Evolutionary conservation across 2,329 filamentous ascomycete genomes (phyloP).

Genomic region (Penicillium sp.): DNA sequence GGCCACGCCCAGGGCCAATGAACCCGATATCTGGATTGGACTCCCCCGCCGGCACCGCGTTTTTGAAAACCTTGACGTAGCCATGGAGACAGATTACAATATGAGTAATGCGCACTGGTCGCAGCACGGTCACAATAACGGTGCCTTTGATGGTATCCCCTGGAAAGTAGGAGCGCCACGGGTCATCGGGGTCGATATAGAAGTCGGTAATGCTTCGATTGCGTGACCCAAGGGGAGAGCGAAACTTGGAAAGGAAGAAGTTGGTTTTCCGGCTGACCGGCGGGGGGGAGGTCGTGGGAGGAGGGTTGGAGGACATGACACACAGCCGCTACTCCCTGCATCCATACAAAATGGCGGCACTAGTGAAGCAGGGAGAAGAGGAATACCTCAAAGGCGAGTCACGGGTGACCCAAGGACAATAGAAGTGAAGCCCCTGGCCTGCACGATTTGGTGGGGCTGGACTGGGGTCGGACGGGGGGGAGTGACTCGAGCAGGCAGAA

Average conservation of each 20-base stretch:
- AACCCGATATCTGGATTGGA: conserved; percentile 50
- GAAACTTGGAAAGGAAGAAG: conserved; percentile 54
- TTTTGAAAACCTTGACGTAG: conserved; percentile 65
- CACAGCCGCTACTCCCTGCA: conserved; percentile 29
- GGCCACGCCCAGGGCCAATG: conserved; percentile 56
- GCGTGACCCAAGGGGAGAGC: conserved; percentile 53
- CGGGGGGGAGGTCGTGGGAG: conserved; percentile 33
- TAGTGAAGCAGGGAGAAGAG: conserved; percentile 8
- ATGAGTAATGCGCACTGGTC: conserved; percentile 63
- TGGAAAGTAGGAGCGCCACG: conserved; percentile 61
- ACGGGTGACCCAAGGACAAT: not conserved
- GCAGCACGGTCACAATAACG: conserved; percentile 59
- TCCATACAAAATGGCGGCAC: conserved; percentile 32
- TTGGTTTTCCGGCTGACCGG: conserved; percentile 42
- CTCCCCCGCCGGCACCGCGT: conserved; percentile 58
- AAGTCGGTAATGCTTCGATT: conserved; percentile 61
- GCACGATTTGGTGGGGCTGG: not conserved
- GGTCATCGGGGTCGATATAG: conserved; percentile 62
- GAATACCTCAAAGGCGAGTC: conserved; percentile 1
- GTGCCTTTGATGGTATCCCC: conserved; percentile 63
- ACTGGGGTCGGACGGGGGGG: not conserved
- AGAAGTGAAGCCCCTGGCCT: not conserved
- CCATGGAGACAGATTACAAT: conserved; percentile 63
- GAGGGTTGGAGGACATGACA: conserved; percentile 45
- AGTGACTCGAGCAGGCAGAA: conserved; percentile 4